These are phyloP conservation scores for Saturnispora quitensis DNA, from an alignment of 805 yeast species.

Conservation along the genomic window DNA sequence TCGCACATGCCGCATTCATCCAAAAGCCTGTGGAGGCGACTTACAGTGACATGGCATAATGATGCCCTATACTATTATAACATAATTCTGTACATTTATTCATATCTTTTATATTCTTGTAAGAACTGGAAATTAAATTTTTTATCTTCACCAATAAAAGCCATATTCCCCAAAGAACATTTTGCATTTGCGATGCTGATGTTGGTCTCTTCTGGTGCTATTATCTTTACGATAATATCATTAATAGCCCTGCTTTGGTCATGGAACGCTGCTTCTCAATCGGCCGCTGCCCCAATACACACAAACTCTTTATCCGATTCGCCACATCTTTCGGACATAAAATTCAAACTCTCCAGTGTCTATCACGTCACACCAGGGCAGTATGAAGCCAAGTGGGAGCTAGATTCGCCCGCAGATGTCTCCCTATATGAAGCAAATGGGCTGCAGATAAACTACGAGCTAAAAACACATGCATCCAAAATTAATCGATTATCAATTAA, in stretches of 20 bases:
- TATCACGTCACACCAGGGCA: slow-evolving; percentile 1
- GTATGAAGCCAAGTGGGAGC: background rate
- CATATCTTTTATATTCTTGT: background rate
- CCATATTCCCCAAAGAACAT: too few relatives aligned
- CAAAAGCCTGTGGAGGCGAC: slow-evolving; percentile 95
- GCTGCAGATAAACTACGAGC: slow-evolving; percentile 10
- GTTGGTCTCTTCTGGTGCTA: background rate
- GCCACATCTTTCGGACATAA: background rate
- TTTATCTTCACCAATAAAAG: background rate
- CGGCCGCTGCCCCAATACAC: background rate
- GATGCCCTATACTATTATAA: background rate
- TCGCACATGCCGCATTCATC: slow-evolving; percentile 82
- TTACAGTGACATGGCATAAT: slow-evolving; percentile 58
- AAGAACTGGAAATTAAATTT: background rate
- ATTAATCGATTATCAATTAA: slow-evolving; percentile 35
- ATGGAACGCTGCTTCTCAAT: background rate
- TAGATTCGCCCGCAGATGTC: background rate
- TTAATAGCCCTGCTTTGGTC: background rate
- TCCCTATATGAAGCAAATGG: background rate
- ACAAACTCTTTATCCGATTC: background rate
- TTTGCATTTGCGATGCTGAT: background rate
- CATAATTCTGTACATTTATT: background rate
- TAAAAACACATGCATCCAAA: slow-evolving; percentile 13
- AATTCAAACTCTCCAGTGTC: slow-evolving; percentile 6
- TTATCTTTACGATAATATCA: background rate